Base-by-base conservation (phyloP, 352 stramenopile species). In the Phytophthora lateralis region DNA sequence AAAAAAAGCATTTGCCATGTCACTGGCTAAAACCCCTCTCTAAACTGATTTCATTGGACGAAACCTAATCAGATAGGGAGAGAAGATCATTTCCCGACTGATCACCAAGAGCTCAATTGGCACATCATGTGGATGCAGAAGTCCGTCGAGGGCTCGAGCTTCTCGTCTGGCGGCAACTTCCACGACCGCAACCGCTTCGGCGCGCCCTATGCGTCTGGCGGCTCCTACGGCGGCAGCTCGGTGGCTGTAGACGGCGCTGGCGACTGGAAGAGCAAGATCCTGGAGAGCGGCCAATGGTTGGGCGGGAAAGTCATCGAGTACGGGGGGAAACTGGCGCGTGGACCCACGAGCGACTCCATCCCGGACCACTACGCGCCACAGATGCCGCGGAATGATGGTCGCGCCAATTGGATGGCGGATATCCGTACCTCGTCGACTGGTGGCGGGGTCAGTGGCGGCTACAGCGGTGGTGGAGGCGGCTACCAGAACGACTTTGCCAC, bases 401-500 rank as follows among this genome's bases (percentile, higher is more conserved):
- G 81, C 39, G 81, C 81, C 24, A 89, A 83, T 65, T 90, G 81
- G 81, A 90, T 90, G 81, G 81, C 79, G 0, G 79, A 90, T 55
- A 90, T 90, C 52, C 78, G 81, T 18, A 83, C 66, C 52, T 79
- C 76, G 10, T 82, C 76, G 35, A 75, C 62, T n/a, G 49, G 46
- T 1, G 49, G 62, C 7, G 50, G 62, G 1, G 62, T 50, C 39
- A 41, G 14, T 14, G 47, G 51, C 4, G 43, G 56, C 5, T 71
- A 63, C 60, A 77, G 54, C 20, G 66, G 49, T 29, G 60, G 61
- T 37, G 57, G 65, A 18, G 48, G 55, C 1, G 63, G 62, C 11
- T 90, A 90, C 55, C 81, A 90, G 60, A 90, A 90, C 52, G 81
- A 90, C 59, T 90, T 90, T 70, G 79, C 72, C 1, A 88, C 77